A percentile compares a stretch with the other conserved stretches of the same genome.
Evolutionary conservation across 345 rosid species (phyloP).

Genomic region (Aegle marmelos): DNA sequence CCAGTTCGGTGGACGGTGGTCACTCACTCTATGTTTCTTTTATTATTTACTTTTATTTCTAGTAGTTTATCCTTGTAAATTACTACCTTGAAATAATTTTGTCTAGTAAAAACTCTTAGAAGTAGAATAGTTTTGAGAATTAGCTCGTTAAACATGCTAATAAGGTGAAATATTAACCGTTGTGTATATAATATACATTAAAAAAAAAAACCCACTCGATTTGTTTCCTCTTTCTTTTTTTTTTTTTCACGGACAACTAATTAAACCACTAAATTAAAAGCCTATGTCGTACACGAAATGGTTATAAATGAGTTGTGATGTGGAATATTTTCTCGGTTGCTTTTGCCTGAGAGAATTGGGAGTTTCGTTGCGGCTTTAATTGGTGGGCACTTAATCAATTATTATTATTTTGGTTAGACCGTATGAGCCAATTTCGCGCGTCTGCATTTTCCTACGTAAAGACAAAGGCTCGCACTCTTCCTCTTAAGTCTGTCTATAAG

Average conservation of each 20-base stretch:
- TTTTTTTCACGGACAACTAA: background rate
- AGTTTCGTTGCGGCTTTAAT: background rate
- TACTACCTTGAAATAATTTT: no score
- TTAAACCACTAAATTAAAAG: background rate
- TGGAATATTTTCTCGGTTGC: background rate
- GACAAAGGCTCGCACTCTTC: conserved; percentile 8
- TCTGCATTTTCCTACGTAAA: background rate
- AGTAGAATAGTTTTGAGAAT: no score
- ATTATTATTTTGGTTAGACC: background rate
- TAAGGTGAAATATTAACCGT: no score
- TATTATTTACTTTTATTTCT: no score
- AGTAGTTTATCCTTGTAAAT: background rate
- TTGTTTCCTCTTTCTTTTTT: no score
- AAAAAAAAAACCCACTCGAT: background rate
- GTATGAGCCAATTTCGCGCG: background rate
- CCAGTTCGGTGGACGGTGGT: background rate
- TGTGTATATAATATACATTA: background rate
- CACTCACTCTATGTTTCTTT: background rate
- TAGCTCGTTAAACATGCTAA: no score
- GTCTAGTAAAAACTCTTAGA: no score
- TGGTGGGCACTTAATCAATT: background rate
- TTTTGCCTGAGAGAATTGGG: background rate
- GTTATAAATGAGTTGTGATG: background rate
- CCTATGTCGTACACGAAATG: background rate
- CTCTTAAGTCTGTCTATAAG: background rate